phyloP scores from a whole-genome alignment of 2,329 filamentous ascomycete genomes.

The Colletotrichum somersetense region DNA sequence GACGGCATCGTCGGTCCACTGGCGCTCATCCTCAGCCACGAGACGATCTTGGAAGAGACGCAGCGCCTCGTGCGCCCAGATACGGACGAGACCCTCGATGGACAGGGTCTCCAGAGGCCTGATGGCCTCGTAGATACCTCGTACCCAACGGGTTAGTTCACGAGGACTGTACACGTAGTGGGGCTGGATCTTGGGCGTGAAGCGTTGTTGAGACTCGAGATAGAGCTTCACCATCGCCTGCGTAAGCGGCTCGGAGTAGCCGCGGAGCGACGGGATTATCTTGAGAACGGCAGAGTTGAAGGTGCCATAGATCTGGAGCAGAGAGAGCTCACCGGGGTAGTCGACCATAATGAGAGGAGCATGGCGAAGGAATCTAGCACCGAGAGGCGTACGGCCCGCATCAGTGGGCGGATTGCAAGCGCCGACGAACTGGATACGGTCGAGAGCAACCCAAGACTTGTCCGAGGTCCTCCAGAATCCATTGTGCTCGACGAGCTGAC shows the following conservation, averaged over 20 bases:
- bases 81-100: slow-evolving; percentile 91
- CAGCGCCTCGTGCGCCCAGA: slow-evolving; percentile 98
- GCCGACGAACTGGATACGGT: slow-evolving; percentile 98
- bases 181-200: slow-evolving; percentile 96
- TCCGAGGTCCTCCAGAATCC: slow-evolving; percentile 99
- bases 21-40: slow-evolving; percentile 91
- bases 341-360: slow-evolving; percentile 99
- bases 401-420: slow-evolving; percentile 99
- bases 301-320: slow-evolving; percentile 97
- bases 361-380: slow-evolving; percentile 92
- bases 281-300: slow-evolving; percentile 98
- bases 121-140: slow-evolving; percentile 97
- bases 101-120: slow-evolving; percentile 88
- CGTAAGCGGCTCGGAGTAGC: slow-evolving; percentile 93
- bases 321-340: slow-evolving; percentile 94
- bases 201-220: slow-evolving; percentile 91
- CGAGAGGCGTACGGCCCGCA: slow-evolving; percentile 94
- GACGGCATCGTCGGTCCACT: slow-evolving; percentile 94
- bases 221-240: slow-evolving; percentile 99
- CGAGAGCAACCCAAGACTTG: slow-evolving; percentile 97
- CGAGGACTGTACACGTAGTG: slow-evolving; percentile 99
- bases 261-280: slow-evolving; percentile 93
- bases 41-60: slow-evolving; percentile 97
- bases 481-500: slow-evolving; percentile 98
- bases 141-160: slow-evolving; percentile 97